These are phyloP conservation scores for Erodium texanum DNA, from an alignment of 441 rosid species.

Conservation along the genomic window DNA sequence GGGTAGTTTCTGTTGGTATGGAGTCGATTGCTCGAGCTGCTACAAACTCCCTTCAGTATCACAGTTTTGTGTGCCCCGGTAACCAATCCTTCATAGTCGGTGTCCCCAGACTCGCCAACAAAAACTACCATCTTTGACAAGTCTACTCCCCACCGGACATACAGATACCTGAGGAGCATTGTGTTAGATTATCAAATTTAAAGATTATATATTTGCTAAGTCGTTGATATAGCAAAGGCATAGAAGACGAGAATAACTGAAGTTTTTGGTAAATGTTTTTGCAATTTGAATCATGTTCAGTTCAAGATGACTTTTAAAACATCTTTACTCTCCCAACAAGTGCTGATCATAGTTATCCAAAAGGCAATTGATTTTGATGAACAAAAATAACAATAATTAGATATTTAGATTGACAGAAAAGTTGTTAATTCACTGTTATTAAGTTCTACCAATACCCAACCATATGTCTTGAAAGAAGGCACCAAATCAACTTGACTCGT, in stretches of 20 bases:
- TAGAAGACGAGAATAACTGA: no score
- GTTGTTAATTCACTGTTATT: background rate
- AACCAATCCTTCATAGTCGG: constrained; percentile 82
- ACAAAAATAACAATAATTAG: no score
- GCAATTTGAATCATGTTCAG: no score
- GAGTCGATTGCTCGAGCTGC: constrained; percentile 35
- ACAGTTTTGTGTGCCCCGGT: constrained; percentile 77
- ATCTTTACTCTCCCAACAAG: no score
- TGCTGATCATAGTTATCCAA: no score
- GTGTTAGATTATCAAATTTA: background rate
- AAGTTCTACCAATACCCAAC: background rate
- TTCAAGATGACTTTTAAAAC: no score
- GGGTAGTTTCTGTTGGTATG: constrained; percentile 70
- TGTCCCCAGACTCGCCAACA: constrained; percentile 80
- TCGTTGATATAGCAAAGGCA: no score
- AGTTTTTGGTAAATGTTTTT: no score
- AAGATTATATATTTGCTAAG: no score
- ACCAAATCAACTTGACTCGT: background rate
- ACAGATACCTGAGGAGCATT: constrained; percentile 53
- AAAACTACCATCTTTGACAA: constrained; percentile 70
- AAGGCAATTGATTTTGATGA: no score
- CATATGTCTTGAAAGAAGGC: background rate
- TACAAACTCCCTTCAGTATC: constrained; percentile 56
- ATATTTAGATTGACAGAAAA: no score
- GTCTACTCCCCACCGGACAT: constrained; percentile 78